A percentile compares a stretch with the other conserved stretches of the same genome.
phyloP scores from a whole-genome alignment of 345 rosid genomes.

The Lepidium africanum region DNA sequence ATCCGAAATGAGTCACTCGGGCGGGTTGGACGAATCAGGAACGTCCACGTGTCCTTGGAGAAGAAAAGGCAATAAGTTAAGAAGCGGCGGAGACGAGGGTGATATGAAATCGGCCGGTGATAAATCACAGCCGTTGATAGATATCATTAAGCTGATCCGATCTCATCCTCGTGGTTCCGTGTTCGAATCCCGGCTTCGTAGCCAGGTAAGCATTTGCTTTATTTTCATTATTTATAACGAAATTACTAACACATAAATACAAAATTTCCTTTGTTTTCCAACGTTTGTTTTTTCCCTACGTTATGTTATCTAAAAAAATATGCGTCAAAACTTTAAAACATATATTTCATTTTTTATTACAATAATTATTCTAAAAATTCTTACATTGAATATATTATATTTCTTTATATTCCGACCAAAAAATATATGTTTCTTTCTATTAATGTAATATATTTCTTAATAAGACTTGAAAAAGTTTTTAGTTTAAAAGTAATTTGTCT shows the following conservation, averaged over 20 bases:
- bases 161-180: slow-evolving; percentile 41
- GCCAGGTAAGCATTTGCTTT: slow-evolving; percentile 37
- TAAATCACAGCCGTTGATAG: slow-evolving; percentile 51
- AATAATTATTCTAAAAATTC: not conserved
- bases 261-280: not conserved
- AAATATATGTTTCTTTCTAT: not conserved
- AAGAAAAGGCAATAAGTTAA: slow-evolving; percentile 19
- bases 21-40: slow-evolving; percentile 39
- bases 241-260: not conserved
- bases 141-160: slow-evolving; percentile 38
- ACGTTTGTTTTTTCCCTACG: slow-evolving; percentile 3
- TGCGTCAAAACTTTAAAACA: not conserved
- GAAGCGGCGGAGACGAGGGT: slow-evolving; percentile 27
- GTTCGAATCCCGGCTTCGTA: slow-evolving; percentile 41
- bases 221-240: not conserved
- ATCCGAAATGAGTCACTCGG: slow-evolving; percentile 28
- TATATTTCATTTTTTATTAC: not conserved
- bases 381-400: not conserved
- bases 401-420: not conserved
- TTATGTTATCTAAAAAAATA: not conserved
- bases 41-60: slow-evolving; percentile 49
- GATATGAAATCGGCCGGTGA: slow-evolving; percentile 10
- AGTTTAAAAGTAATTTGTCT: not conserved
- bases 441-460: not conserved
- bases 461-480: not conserved